Conservation (phyloP, 2,329 filamentous ascomycete genomes). For the Sarocladium kiliense region DNA sequence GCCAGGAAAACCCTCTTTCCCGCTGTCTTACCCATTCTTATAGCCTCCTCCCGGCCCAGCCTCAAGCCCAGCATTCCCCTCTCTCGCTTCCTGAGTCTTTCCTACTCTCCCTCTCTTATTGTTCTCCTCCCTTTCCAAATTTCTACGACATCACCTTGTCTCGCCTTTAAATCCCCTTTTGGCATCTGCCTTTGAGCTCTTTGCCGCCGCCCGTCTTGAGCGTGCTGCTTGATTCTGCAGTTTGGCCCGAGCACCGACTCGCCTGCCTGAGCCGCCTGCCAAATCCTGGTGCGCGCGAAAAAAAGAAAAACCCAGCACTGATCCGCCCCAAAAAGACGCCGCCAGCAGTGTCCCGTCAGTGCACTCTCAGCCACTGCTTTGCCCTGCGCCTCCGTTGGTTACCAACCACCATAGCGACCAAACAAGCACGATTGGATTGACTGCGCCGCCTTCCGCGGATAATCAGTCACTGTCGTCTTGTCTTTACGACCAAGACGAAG, state of each 20-base stretch:
- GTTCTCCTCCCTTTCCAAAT: neutral
- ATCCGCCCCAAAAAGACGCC: neutral
- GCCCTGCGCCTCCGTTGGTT: neutral
- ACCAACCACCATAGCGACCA: neutral
- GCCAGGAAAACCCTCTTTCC: conserved; percentile 8
- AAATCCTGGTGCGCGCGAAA: neutral
- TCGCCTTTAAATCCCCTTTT: neutral
- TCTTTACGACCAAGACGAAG: neutral
- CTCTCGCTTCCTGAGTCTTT: neutral
- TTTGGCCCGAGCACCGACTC: neutral
- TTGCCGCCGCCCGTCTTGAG: neutral
- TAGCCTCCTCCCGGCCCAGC: conserved; percentile 1
- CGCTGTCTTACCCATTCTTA: conserved; percentile 6
- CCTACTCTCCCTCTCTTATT: neutral
- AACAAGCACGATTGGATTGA: neutral
- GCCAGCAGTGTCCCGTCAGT: neutral
- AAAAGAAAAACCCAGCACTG: neutral
- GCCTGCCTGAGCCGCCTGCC: neutral
- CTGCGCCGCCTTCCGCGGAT: conserved; percentile 6
- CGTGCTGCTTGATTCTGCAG: neutral
- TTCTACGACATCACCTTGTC: neutral
- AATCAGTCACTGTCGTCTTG: too few species aligned
- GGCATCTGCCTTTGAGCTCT: neutral
- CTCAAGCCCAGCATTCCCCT: conserved; percentile 3
- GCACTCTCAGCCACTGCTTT: conserved; percentile 1